These are phyloP conservation scores for Chaetomium olivaceum DNA, from an alignment of 2,329 filamentous ascomycete genomes.

Conservation along the genomic window DNA sequence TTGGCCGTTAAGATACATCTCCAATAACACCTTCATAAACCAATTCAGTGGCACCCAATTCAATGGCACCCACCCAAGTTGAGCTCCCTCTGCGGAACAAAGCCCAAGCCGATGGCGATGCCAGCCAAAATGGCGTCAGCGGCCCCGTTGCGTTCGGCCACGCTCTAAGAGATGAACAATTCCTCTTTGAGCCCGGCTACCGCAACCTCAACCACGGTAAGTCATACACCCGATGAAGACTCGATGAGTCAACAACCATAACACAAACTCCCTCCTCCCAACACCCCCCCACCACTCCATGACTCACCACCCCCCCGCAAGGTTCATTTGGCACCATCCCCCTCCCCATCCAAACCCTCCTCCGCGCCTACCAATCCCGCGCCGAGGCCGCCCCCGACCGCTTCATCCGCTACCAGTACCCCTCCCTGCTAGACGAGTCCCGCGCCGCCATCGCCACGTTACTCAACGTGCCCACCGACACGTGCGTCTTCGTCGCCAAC, in stretches of 20 bases:
- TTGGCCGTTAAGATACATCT: neutral
- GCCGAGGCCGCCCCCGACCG: constrained; percentile 70
- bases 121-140: neutral
- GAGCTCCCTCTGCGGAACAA: constrained; percentile 22
- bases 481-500: constrained; percentile 77
- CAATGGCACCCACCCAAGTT: constrained; percentile 8
- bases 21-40: neutral
- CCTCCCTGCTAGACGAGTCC: constrained; percentile 61
- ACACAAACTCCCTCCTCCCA: neutral
- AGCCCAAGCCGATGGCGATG: neutral
- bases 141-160: constrained; percentile 37
- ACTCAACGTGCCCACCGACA: constrained; percentile 64
- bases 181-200: constrained; percentile 68
- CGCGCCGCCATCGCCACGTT: constrained; percentile 65
- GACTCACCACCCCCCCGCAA: constrained; percentile 32
- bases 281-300: neutral
- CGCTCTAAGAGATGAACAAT: constrained; percentile 58
- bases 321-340: constrained; percentile 83
- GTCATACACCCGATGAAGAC: constrained; percentile 17
- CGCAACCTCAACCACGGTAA: constrained; percentile 77
- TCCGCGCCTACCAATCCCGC: constrained; percentile 65
- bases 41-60: constrained; percentile 16
- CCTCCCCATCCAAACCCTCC: constrained; percentile 56
- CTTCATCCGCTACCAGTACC: constrained; percentile 72
- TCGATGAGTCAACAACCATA: too few species aligned